Evolutionary conservation across 2,329 filamentous ascomycete genomes (phyloP), one percentile per base, ranked within the genome.

Genomic region (Colletotrichum sp.): DNA sequence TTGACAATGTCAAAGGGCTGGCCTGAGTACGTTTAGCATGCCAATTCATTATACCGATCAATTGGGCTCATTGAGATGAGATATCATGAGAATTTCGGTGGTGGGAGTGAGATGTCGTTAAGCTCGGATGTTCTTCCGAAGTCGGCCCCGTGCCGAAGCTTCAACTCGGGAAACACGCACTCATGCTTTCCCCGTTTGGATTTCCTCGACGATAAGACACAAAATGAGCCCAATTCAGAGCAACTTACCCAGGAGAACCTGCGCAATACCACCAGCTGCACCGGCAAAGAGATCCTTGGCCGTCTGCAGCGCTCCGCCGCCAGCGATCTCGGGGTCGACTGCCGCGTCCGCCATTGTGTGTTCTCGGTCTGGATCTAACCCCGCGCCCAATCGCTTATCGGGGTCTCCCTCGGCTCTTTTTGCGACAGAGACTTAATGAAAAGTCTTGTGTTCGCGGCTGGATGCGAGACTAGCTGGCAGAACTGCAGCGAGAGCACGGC

Each of bases 1-100:
- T 99, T 99, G 88, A 99, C 94, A 78, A 98, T 98, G 89, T 98
- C 96, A 83, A 93, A 93, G 74, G 92, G 92, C 84, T 94, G 92
- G 81, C 92, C 92, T 93, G 81, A 21, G 32, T 21, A 34, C 16
- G 18, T 2, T 59, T 18, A 59, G 26, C 18, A 30, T 32, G 56
- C 2, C 7, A 3, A n/a, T 4, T 32, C 26, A 30, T 16, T 24
- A 3, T 59, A 4, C 5, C 5, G 5, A 59, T 32, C 18, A 32
- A 32, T 30, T 59, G 16, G 16, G 56, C 56, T 18, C 26, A 32
- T 28, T 13, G 56, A 59, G 21, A 30, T n/a, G 28, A n/a, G 30
- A 36, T n/a, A 21, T 62, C 16, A 16, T 62, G 28, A 34, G 12
- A 21, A 9, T 24, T 0, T 28, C n/a, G 55, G 24, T 26, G 16